Evolutionary conservation across 352 stramenopile genomes (phyloP), one percentile per base, ranked within the genome.

Genomic region (Phytophthora lateralis): DNA sequence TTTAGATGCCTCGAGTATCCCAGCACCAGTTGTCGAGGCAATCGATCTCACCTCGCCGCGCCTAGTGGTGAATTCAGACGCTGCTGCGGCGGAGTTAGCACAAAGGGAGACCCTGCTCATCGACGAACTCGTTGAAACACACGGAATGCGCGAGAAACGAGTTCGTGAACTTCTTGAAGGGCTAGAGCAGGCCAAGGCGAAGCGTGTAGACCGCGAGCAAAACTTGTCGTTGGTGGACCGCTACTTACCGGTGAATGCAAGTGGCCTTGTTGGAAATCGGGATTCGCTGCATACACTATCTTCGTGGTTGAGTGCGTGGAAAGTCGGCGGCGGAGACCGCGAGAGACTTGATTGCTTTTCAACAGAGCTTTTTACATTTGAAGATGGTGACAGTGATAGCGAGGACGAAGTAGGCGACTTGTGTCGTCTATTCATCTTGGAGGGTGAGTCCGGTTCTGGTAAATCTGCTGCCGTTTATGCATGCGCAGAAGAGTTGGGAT

Each of bases 401-500:
- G 85, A 91, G 4, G 69, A 80, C 2, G 79, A 91, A 43, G 58
- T 77, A 35, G 74, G 72, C 8, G 76, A 88, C 6, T 61, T 95
- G 17, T 89, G 75, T 20, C 80, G 78, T 4, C 27, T 95, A 18
- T 91, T 95, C 45, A 71, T 95, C 11, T 44, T 95, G n/a, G 63
- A 92, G 27, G 85, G 85, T 5, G 80, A 88, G 32, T 84, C 82
- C 6, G 82, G 84, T 21, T 66, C 78, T 3, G 86, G 86, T 43
- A 95, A 95, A 63, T 93, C 84, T 4, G 80, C 82, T n/a, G 76
- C 80, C 1, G 84, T 93, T 8, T 92, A 90, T 42, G 86, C 84
- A 1, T 95, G 86, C 20, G 84, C 86, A 0, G 80, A 90, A 56
- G 86, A 93, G 56, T 64, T 93, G 17, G 86, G 86, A 7, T 95